Base-by-base conservation (phyloP, 2,329 filamentous ascomycete species). In the Penicillium italicum region DNA sequence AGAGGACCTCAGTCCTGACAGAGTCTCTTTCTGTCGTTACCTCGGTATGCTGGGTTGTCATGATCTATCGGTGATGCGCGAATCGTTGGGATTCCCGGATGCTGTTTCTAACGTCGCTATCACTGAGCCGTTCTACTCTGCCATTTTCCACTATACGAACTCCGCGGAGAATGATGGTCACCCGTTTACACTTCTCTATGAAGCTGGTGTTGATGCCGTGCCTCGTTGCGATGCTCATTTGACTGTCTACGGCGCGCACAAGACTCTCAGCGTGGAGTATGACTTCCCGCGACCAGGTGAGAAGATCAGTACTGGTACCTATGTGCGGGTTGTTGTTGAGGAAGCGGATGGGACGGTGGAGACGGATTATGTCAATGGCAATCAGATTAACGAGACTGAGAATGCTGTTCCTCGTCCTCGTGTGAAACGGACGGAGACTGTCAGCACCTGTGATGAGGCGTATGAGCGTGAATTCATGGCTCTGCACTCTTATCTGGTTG, bases 151-250 rank as follows among this genome's bases (percentile, higher is more conserved):
- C 42, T 74, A 73, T 30, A 67, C 57, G 2, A 53, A 62, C 37
- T 56, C 61, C 5, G 47, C 9, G 2, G 52, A 33, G 5, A 34
- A 50, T 7, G 56, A 65, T 2, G 63, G 56, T 33, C 22, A 68
- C 20, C 63, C 68, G 0, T 86, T 84, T 55, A 72, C 80, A 0
- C 76, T 84, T 2, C 75, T 77, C 0, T 87, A 85, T 60, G 84
- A 87, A 59, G 79, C 77, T 0, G 83, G 84, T 0, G 72, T 85
- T 22, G 77, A 82, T 59, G 63, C 67, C 0, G 76, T 87, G 0
- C 80, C 82, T 0, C 58, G 71, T 1, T 72, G 71, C 8, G 72
- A 74, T 52, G 70, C 72, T 1, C 69, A 72, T 59, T 33, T 74
- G 4, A 69, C 70, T 5, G 72, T 86, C 0, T 86, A 83, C 59